Conservation (phyloP, 2,329 filamentous ascomycete species). For the Cladosporium sp. region DNA sequence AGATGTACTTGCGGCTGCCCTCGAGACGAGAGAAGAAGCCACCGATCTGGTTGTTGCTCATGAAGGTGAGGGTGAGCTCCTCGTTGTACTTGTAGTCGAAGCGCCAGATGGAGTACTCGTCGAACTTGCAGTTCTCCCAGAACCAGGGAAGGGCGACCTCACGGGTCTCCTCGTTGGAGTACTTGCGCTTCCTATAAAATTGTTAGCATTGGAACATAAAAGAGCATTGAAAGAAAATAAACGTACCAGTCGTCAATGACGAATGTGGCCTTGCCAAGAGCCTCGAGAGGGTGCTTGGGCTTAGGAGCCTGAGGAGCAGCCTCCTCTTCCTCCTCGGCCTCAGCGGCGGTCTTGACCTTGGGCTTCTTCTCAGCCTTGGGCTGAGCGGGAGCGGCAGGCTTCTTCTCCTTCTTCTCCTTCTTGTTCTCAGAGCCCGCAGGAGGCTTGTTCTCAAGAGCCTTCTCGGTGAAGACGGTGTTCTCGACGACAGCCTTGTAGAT, state of each 20-base stretch:
- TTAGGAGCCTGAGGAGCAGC: slow-evolving; percentile 66
- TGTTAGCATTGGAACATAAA: background rate
- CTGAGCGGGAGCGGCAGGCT: slow-evolving; percentile 18
- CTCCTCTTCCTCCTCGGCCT: slow-evolving; percentile 56
- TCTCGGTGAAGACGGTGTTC: slow-evolving; percentile 75
- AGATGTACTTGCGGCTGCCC: slow-evolving; percentile 95
- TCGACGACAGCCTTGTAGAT: slow-evolving; percentile 78
- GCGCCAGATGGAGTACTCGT: slow-evolving; percentile 94
- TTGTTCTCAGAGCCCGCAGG: slow-evolving; percentile 50
- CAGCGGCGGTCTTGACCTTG: slow-evolving; percentile 52
- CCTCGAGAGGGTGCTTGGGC: slow-evolving; percentile 93
- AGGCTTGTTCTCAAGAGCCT: slow-evolving; percentile 67
- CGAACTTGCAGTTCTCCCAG: slow-evolving; percentile 92
- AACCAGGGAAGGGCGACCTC: slow-evolving; percentile 88
- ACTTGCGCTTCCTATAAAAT: slow-evolving; percentile 70
- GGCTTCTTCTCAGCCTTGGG: slow-evolving; percentile 51
- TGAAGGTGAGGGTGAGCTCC: slow-evolving; percentile 95
- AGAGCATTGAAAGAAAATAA: slow-evolving; percentile 5
- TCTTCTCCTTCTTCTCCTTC: slow-evolving; percentile 48
- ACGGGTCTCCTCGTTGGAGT: slow-evolving; percentile 90
- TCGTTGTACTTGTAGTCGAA: slow-evolving; percentile 99
- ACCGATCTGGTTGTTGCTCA: slow-evolving; percentile 96
- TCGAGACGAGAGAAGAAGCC: slow-evolving; percentile 98
- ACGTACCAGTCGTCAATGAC: slow-evolving; percentile 79
- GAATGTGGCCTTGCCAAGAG: slow-evolving; percentile 73